Evolutionary conservation across 1,139 yeast species (phyloP), one percentile per base, ranked within the genome.

Genomic region (Blastobotrys raffinosifermentans): DNA sequence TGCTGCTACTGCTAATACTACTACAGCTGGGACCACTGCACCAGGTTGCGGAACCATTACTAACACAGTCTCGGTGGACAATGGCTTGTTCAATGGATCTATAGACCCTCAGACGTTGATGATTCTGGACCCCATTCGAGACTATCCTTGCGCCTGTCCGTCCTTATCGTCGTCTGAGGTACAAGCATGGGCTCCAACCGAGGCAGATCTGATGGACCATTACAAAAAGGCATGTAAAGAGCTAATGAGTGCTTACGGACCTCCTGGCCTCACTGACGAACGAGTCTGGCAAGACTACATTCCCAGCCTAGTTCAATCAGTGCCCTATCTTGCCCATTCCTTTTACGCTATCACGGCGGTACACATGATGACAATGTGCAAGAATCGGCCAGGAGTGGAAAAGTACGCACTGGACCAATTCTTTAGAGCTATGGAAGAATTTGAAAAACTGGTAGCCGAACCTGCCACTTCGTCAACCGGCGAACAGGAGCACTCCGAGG

Each of bases 311-410:
- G 47, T 43, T 3, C 39, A 43, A 11, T 36, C 41, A 2, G 30
- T 31, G 20, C 40, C 45, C 6, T 34, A 35, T 19, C 26, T 49
- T 18, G 37, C 46, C 16, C 44, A 45, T 26, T 45, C 46, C 4
- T 25, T 50, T 5, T 31, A 49, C 13, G 53, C 53, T 4, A 31
- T 42, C 4, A 26, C 50, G 0, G 53, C 46, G 4, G 37, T 49
- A 17, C 50, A 49, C 26, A 34, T 49, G 26, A n/a, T n/a, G n/a
- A n/a, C n/a, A n/a, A n/a, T n/a, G n/a, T n/a, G n/a, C n/a, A 26
- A 31, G 4, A 19, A n/a, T n/a, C n/a, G n/a, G n/a, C n/a, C n/a
- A n/a, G 21, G 21, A 6, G 9, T 9, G 21, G 21, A 19, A 19
- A 19, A 19, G 21, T 19, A 19, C 21, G 21, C 21, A 19, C 21